A percentile compares a stretch with the other conserved stretches of the same genome.
Conservation (phyloP, 169 alveolate species). For the Cyclospora cayetanensis region DNA sequence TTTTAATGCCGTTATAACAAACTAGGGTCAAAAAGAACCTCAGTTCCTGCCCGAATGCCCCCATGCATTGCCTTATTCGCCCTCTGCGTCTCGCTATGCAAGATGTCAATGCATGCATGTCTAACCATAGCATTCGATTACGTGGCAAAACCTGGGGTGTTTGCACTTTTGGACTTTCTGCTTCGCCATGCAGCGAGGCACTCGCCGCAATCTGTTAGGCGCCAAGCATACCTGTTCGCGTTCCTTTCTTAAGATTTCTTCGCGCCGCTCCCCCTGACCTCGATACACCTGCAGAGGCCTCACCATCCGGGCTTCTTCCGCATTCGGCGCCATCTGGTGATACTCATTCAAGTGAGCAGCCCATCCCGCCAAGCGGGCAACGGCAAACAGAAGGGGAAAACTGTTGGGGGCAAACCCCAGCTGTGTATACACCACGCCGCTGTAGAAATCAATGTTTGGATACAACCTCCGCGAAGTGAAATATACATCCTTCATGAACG, state of each 20-base stretch:
- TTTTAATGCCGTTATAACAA: too few relatives aligned
- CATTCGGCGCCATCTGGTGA: background rate
- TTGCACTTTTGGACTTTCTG: too few relatives aligned
- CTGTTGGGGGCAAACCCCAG: slow-evolving; percentile 85
- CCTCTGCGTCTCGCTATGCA: too few relatives aligned
- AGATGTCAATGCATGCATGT: too few relatives aligned
- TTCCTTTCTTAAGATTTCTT: background rate
- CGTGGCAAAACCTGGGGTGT: too few relatives aligned
- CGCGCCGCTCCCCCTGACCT: slow-evolving; percentile 39
- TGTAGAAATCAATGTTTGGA: slow-evolving; percentile 93
- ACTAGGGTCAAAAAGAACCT: too few relatives aligned
- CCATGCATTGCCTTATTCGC: too few relatives aligned
- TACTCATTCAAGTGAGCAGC: slow-evolving; percentile 83
- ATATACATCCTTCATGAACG: slow-evolving; percentile 82
- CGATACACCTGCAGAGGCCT: slow-evolving; percentile 72
- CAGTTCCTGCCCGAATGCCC: too few relatives aligned
- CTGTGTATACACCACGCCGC: slow-evolving; percentile 86
- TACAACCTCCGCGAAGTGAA: slow-evolving; percentile 87
- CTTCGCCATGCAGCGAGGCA: too few relatives aligned
- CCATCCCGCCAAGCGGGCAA: slow-evolving; percentile 90
- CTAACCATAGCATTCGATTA: too few relatives aligned
- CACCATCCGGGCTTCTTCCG: slow-evolving; percentile 53
- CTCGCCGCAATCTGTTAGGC: too few relatives aligned
- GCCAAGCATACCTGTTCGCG: background rate
- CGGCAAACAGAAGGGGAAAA: slow-evolving; percentile 89